These are phyloP conservation scores for Ceratopteris richardii DNA, from an alignment of 75 land plant genomes.

Conservation along the genomic window DNA sequence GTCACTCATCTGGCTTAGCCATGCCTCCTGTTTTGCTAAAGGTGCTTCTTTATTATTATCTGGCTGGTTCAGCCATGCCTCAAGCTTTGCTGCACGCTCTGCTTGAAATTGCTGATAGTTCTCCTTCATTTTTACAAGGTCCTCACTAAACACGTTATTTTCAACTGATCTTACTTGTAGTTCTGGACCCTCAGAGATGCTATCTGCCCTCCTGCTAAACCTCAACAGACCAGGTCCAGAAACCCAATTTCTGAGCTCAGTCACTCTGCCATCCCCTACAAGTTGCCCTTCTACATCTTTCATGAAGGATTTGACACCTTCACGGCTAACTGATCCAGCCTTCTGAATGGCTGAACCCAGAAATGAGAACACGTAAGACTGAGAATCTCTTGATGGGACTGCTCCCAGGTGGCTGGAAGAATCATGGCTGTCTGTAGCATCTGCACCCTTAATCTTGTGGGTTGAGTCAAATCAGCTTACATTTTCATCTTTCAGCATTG, in stretches of 20 bases:
- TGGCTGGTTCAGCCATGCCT: slow-evolving; percentile 52
- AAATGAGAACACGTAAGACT: background rate
- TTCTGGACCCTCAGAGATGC: slow-evolving; percentile 6
- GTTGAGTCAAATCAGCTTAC: background rate
- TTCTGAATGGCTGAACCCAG: slow-evolving; percentile 1
- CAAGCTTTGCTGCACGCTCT: slow-evolving; percentile 54
- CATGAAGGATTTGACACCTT: background rate
- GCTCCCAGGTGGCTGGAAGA: background rate
- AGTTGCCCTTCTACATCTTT: slow-evolving; percentile 8
- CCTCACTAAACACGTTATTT: slow-evolving; percentile 3
- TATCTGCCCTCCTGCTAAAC: background rate
- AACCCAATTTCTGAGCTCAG: slow-evolving; percentile 37
- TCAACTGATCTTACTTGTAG: slow-evolving; percentile 13
- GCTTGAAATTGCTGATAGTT: slow-evolving; percentile 50
- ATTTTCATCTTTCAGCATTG: background rate
- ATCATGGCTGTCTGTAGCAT: too few species aligned
- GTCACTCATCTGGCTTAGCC: slow-evolving; percentile 56
- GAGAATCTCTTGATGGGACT: background rate
- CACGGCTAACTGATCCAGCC: background rate
- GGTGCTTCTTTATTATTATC: too few species aligned
- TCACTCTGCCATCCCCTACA: slow-evolving; percentile 10
- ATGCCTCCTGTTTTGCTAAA: slow-evolving; percentile 56
- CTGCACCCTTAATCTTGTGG: slow-evolving; percentile 1
- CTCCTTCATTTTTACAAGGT: slow-evolving; percentile 21
- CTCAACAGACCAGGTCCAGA: slow-evolving; percentile 16